Evolutionary conservation across 2,329 filamentous ascomycete genomes (phyloP).

Genomic region (Pestalotiopsis sp.): DNA sequence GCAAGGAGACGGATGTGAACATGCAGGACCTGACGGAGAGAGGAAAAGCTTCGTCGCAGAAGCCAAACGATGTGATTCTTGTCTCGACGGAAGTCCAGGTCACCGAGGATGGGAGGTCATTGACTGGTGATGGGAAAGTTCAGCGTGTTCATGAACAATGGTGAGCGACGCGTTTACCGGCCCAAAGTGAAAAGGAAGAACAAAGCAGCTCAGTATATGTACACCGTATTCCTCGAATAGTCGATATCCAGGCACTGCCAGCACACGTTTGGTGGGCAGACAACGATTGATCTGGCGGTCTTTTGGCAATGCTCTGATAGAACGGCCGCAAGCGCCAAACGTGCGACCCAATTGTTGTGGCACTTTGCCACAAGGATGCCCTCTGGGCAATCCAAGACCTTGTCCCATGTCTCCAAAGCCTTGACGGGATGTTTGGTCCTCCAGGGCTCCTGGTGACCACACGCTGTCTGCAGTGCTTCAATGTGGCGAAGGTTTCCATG

Average conservation of each 20-base stretch:
- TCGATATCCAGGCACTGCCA: too few species aligned
- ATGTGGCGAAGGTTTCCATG: neutral
- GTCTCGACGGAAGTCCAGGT: neutral
- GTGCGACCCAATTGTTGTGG: neutral
- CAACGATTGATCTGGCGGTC: too few species aligned
- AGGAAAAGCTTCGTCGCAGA: neutral
- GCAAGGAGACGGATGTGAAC: slow-evolving; percentile 32
- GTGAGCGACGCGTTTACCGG: neutral
- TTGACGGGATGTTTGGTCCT: neutral
- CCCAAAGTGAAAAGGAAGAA: neutral
- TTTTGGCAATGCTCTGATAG: neutral
- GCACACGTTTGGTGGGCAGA: too few species aligned
- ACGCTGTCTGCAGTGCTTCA: neutral
- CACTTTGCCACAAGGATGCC: neutral
- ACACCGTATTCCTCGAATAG: too few species aligned
- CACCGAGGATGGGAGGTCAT: neutral
- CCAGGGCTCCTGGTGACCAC: neutral
- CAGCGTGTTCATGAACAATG: neutral
- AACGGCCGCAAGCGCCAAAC: neutral
- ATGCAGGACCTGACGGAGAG: slow-evolving; percentile 34
- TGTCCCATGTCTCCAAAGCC: neutral
- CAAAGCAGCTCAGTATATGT: too few species aligned
- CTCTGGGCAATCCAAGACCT: neutral
- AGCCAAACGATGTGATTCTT: neutral
- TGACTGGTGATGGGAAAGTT: neutral